Conservation (phyloP, 768 basidiomycete genomes). For the Coprinopsis strossmayeri region DNA sequence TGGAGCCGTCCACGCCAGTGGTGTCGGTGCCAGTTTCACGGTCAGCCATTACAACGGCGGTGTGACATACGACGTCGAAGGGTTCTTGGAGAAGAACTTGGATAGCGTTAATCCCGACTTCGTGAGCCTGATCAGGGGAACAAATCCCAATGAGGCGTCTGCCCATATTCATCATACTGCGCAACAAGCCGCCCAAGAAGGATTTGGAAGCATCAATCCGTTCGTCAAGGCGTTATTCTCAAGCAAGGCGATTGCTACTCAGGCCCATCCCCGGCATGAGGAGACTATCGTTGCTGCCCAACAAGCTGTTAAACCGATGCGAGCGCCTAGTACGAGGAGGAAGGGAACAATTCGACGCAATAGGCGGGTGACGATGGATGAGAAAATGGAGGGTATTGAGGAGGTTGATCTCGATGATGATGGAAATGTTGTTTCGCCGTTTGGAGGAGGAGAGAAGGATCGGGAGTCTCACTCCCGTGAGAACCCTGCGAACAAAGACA, state of each 20-base stretch:
- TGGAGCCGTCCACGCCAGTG: slow-evolving; percentile 66
- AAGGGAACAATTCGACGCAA: slow-evolving; percentile 54
- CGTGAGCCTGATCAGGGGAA: slow-evolving; percentile 79
- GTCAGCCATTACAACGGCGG: slow-evolving; percentile 89
- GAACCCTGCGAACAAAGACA: slow-evolving; percentile 37
- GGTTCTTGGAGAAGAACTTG: slow-evolving; percentile 83
- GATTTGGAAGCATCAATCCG: slow-evolving; percentile 78
- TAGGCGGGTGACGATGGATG: slow-evolving; percentile 31
- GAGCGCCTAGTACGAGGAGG: slow-evolving; percentile 82
- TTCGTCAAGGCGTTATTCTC: slow-evolving; percentile 91
- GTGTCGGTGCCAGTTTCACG: slow-evolving; percentile 75
- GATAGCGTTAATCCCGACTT: slow-evolving; percentile 92
- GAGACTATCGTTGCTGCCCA: slow-evolving; percentile 95
- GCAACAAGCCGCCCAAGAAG: slow-evolving; percentile 34
- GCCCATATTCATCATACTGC: background rate
- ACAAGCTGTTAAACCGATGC: slow-evolving; percentile 91
- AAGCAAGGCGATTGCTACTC: slow-evolving; percentile 82
- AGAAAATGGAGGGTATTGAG: slow-evolving; percentile 28
- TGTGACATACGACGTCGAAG: slow-evolving; percentile 87
- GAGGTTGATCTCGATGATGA: slow-evolving; percentile 45
- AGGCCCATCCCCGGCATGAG: slow-evolving; percentile 87
- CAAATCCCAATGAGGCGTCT: slow-evolving; percentile 25
- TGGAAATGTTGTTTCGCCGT: slow-evolving; percentile 44
- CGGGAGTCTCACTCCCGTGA: slow-evolving; percentile 20
- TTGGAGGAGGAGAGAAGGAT: slow-evolving; percentile 8